Base-by-base conservation (phyloP, 2,329 filamentous ascomycete species). In the Fusarium kyushuense region DNA sequence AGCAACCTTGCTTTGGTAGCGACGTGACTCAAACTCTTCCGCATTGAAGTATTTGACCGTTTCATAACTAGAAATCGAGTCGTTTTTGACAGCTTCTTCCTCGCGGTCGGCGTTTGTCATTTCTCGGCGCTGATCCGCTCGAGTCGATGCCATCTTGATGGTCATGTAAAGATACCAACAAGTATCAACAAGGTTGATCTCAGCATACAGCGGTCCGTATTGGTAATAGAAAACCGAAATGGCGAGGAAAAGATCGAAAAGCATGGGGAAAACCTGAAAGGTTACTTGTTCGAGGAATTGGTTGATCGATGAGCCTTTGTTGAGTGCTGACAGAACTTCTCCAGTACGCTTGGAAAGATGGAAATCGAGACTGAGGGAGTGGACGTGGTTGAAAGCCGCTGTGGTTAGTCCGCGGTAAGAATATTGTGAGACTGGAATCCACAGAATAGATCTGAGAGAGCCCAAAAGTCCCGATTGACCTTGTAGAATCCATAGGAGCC, bases 41-140 rank as follows among this genome's bases (percentile, higher is more conserved):
- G 92, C 92, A 72, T 95, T 95, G 84, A 96, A 96, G 75, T 95
- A 95, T 77, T 95, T 96, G 76, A 95, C 92, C 3, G 92, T 95
- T 81, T 99, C 96, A 78, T 98, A 99, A n/a, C 94, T 97, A 65
- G 96, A 94, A 83, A 99, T 96, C 1, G 96, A 98, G 78, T 99
- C 96, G 76, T 97, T 98, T 81, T 98, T 98, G 72, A 98, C 94
- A 9, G 96, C 96, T 79, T 97, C 95, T 80, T 97, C 94, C 80
- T 97, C 94, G 67, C 96, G 88, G 71, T 96, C 94, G 16, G 94
- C 93, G 76, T 97, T 98, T 51, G 95, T 95, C 91, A 97, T 97
- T 75, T 95, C 89, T 63, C 96, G 88, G 73, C 96, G 89, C 74
- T 97, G 93, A 74, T 97, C 93, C 9, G 94, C 93, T 72, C 96